Conservation (phyloP, 257 asterid species). For the Striga asiatica region DNA sequence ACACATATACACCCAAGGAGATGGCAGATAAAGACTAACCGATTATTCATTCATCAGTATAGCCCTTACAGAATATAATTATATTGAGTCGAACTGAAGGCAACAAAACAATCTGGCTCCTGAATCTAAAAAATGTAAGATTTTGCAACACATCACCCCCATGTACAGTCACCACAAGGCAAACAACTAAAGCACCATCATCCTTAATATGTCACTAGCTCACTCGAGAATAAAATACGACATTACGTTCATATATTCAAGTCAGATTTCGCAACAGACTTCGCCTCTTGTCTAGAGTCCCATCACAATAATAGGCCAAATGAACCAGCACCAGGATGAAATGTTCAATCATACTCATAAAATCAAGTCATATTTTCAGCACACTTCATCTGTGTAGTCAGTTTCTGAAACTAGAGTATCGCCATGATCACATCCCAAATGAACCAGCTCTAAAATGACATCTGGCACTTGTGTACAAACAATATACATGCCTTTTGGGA, state of each 20-base stretch:
- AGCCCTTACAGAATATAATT: no score
- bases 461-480: no score
- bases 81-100: background rate
- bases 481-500: no score
- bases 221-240: background rate
- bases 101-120: background rate
- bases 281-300: background rate
- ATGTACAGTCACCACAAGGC: background rate
- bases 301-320: background rate
- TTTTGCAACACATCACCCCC: background rate
- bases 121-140: background rate
- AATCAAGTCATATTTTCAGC: no score
- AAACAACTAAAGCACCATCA: background rate
- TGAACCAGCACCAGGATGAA: background rate
- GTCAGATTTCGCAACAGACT: background rate
- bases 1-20: background rate
- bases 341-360: no score
- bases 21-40: background rate
- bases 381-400: no score
- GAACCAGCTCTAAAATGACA: no score
- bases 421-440: no score
- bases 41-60: no score
- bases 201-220: no score
- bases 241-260: background rate
- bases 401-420: no score